Evolutionary conservation across 768 basidiomycete genomes (phyloP), one percentile per base, ranked within the genome.

Genomic region (Sarcodon aspratus): DNA sequence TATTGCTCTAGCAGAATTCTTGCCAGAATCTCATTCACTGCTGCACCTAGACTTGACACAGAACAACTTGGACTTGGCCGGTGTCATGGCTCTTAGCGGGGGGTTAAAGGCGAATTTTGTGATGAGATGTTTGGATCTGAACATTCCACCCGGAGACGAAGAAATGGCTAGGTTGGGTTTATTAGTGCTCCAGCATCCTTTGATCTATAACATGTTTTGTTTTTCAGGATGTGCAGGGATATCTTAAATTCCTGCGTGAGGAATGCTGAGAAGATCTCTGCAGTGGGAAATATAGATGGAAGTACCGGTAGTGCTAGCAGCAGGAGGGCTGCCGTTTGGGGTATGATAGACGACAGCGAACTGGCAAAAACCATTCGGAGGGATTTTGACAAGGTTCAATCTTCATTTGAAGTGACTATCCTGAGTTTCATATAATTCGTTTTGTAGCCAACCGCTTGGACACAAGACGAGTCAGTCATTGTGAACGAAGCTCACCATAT

Each of bases 1-100:
- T 1, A 98, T 98, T 53, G 85, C 91, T 0, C 76, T 98, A 1
- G 96, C 95, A 2, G 95, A 98, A 63, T 98, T 96, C 69, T 77
- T 98, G 1, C 93, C 94, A 0, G 94, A 98, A 62, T 83, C 88
- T 0, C 76, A 73, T 13, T 85, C 85, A 0, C 72, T 99, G 5
- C 72, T 97, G 0, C 94, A 98, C 63, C 80, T 99, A 48, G 96
- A 97, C 64, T 67, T 96, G 31, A 96, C 92, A 0, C 68, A 75
- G 55, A 95, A 95, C 61, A 64, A 71, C 6, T 68, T 98, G 33
- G 92, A 92, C 59, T 72, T 92, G 34, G 93, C 94, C 0, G 94
- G 90, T 13, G 85, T 96, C 3, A 84, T 97, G 79, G 96, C 96
- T 0, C 77, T 99, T 18, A 84, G 79, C 48, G 82, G 80, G 2